Base-by-base conservation (phyloP, 208 protist species). In the Leptomonas pyrrhocoris region DNA sequence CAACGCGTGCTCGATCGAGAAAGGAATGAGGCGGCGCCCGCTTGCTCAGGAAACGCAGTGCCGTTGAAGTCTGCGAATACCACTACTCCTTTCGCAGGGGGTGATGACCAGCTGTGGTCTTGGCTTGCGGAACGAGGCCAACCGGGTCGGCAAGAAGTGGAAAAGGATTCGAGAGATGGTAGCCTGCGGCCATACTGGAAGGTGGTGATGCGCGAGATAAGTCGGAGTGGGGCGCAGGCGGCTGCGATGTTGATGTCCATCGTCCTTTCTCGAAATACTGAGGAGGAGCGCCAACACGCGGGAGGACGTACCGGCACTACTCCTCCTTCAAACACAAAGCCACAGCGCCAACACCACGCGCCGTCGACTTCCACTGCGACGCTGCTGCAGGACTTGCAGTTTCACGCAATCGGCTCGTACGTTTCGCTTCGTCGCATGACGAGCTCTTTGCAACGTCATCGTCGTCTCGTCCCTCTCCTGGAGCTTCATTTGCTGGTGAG, bases 341-440 rank as follows among this genome's bases (percentile, higher is more conserved):
- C 7, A 9, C 34, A 49, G 4, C 56, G 23, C 8, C 31, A 43
- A 12, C 30, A 21, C 21, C 40, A 62, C n/a, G n/a, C 8, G 15
- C 40, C 5, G 13, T 49, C 38, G 19, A 4, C 28, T 25, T 12
- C 8, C 43, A 46, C 62, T 30, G 23, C 30, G n/a, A 46, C 53
- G 51, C 65, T 38, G 27, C 27, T 53, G 51, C 64, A 72, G 25
- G 51, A 68, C 7, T 5, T 70, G 28, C 74, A 81, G 54, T 88
- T 77, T n/a, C 67, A 85, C 43, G 79, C 81, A 6, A 81, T 92
- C 3, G 90, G 85, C 31, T 73, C 79, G 1, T 79, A 81, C 38
- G 68, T 89, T 15, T 80, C 81, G 19, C 73, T 93, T 19, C 86
- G 90, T 13, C 87, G 90, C 46, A 74, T 91, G 13, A 61, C 87